These are phyloP conservation scores for Cystofilobasidium capitatum DNA, from an alignment of 768 basidiomycete species.

Conservation along the genomic window DNA sequence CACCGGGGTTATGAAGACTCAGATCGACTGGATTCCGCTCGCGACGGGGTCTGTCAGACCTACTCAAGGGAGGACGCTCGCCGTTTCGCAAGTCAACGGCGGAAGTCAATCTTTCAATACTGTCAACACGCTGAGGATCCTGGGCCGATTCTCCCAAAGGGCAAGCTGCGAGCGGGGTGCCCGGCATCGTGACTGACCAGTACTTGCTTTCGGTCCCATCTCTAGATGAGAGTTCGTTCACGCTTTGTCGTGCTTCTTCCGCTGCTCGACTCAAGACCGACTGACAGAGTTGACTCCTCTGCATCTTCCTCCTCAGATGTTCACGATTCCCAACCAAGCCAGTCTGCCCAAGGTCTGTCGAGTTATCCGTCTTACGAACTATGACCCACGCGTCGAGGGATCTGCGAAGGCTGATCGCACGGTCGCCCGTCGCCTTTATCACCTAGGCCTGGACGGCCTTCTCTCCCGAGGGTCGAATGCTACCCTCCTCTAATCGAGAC, in stretches of 20 bases:
- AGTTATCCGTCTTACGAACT: no score
- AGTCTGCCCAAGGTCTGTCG: slow-evolving; percentile 31
- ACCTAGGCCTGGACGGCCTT: slow-evolving; percentile 36
- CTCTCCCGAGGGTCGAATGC: slow-evolving; percentile 33
- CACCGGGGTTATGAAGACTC: slow-evolving; percentile 40
- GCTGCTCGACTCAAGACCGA: no score
- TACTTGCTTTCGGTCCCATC: background rate
- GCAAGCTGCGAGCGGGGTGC: slow-evolving; percentile 39
- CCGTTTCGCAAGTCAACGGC: slow-evolving; percentile 37
- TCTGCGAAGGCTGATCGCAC: background rate
- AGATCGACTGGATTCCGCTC: slow-evolving; percentile 42
- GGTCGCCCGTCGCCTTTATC: background rate
- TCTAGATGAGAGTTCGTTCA: background rate
- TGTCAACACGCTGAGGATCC: slow-evolving; percentile 36
- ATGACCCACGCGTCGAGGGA: background rate
- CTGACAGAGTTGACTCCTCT: no score
- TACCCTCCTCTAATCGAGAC: slow-evolving; percentile 39
- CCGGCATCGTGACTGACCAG: background rate
- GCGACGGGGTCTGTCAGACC: slow-evolving; percentile 37
- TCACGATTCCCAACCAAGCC: slow-evolving; percentile 34
- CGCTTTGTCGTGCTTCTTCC: background rate
- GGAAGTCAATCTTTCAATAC: slow-evolving; percentile 38
- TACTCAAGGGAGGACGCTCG: slow-evolving; percentile 38
- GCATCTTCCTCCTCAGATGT: background rate
- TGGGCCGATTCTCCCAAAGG: slow-evolving; percentile 40